These are phyloP conservation scores for Arachnopeziza araneosa DNA, from an alignment of 2,329 filamentous ascomycete genomes.

Conservation along the genomic window DNA sequence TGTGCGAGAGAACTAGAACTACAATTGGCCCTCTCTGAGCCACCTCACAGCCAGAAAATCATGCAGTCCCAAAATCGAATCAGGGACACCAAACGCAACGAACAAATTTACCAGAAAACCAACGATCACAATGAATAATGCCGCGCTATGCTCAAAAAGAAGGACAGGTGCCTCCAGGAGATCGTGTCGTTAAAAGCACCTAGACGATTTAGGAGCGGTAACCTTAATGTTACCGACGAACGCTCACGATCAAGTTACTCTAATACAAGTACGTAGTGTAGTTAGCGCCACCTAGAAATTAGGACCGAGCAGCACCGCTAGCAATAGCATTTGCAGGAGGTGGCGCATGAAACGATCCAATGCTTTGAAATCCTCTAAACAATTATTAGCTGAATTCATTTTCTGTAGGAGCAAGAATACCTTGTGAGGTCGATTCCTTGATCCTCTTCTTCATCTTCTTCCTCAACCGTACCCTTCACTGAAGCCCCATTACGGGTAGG, in stretches of 20 bases:
- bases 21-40: background rate
- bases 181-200: background rate
- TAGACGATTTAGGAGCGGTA: background rate
- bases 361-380: conserved; percentile 54
- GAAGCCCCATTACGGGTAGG: conserved; percentile 20
- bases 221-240: background rate
- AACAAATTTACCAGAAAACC: background rate
- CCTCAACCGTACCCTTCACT: conserved; percentile 16
- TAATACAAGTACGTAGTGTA: background rate
- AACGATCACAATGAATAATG: background rate
- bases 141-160: background rate
- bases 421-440: conserved; percentile 29
- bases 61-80: background rate
- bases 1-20: background rate
- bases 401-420: conserved; percentile 12
- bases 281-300: background rate
- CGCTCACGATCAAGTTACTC: background rate
- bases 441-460: conserved; percentile 27
- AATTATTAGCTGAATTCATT: conserved; percentile 25
- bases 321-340: conserved; percentile 15
- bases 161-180: background rate
- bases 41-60: background rate
- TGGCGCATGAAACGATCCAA: conserved; percentile 51
- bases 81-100: background rate
- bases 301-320: conserved; percentile 6